Evolutionary conservation across 2,329 filamentous ascomycete species (phyloP), one percentile per base, ranked within the genome.

Genomic region (Metarhizium guizhouense): DNA sequence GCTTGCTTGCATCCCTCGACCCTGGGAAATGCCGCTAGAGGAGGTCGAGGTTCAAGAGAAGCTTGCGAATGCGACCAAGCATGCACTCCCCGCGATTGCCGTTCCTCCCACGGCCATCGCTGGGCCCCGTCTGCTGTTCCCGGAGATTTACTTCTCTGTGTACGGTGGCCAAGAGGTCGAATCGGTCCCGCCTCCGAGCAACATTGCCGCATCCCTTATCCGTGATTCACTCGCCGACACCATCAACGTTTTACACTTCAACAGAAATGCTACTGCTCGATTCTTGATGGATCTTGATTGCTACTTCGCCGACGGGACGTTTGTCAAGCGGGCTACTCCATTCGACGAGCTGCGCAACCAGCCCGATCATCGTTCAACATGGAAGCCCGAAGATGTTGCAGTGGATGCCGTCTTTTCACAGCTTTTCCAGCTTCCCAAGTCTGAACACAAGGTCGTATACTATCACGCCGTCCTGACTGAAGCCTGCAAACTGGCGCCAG

Each of bases 351-450:
- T 99, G 51, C 83, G 87, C 38, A 86, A 86, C 49, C 78, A 86
- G 18, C 83, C 84, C 38, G 74, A 74, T 1, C 79, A 82, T 54
- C 80, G 81, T 60, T 83, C 87, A 14, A 92, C 90, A 0, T 99
- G 94, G 93, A 99, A 99, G 72, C 91, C 94, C 0, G 94, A 99
- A 73, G 94, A 99, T 72, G 88, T 97, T 57, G 89, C 88, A 3
- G 90, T 99, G n/a, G 94, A 99, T 70, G 91, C 93, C 5, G 90
- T 97, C 56, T 99, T 99, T 71, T 95, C 92, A 1, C 93, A 97
- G 70, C 79, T 99, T 47, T 89, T 96, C 67, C 88, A 90, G 69
- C 80, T 99, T 42, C 94, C 94, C 4, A 80, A 78, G 3, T 84
- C 94, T 0, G 90, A 96, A 71, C 91, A 96, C 73, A 96, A 96